These are phyloP conservation scores for Mikania micrantha DNA, from an alignment of 129 eudicot genomes.

Conservation along the genomic window DNA sequence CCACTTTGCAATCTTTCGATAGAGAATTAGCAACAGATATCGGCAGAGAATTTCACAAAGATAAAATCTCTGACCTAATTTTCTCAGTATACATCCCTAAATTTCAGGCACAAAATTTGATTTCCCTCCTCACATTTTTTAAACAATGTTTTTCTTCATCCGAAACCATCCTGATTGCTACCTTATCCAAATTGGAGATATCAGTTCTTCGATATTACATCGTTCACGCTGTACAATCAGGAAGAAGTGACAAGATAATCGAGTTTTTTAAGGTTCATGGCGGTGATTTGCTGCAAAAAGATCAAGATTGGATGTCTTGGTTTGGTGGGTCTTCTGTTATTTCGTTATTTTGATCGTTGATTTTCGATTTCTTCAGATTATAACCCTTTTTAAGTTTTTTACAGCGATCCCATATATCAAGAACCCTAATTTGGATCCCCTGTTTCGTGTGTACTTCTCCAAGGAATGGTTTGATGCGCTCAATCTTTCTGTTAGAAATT, in stretches of 20 bases:
- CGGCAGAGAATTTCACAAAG: conserved; percentile 73
- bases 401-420: conserved; percentile 80
- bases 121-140: conserved; percentile 60
- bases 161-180: conserved; percentile 39
- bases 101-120: conserved; percentile 54
- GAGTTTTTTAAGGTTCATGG: conserved; percentile 67
- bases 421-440: conserved; percentile 76
- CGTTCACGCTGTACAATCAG: conserved; percentile 49
- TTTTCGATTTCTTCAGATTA: not conserved
- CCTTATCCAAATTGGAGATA: conserved; percentile 55
- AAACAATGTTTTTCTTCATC: conserved; percentile 63
- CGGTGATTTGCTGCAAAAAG: conserved; percentile 52
- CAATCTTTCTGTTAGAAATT: conserved; percentile 71
- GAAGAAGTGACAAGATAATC: conserved; percentile 55
- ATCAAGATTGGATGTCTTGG: conserved; percentile 81
- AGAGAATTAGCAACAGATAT: conserved; percentile 74
- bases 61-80: conserved; percentile 79
- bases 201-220: conserved; percentile 69
- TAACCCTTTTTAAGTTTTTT: not conserved
- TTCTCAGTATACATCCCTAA: conserved; percentile 74
- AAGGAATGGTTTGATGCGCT: conserved; percentile 77
- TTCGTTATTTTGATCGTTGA: not conserved
- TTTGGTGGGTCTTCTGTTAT: conserved; percentile 51
- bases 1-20: conserved; percentile 65
- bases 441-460: conserved; percentile 68